Evolutionary conservation across 1,284 basidiomycete genomes (phyloP), one percentile per base, ranked within the genome.

Genomic region (Abortiporus biennis): DNA sequence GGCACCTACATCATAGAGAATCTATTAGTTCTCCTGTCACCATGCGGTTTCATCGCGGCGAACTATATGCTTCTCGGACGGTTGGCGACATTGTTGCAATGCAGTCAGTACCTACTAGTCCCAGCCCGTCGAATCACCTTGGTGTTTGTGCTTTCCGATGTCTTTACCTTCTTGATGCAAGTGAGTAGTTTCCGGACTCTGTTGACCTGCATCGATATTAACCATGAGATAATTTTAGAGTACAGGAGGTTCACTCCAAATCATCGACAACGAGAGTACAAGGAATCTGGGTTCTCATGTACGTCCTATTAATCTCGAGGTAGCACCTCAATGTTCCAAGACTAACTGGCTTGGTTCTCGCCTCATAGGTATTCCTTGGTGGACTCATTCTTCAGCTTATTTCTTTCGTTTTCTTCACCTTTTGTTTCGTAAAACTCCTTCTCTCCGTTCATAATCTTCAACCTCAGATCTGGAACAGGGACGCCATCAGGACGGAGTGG

Each of bases 21-120:
- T 0, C 65, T 95, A 6, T 93, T 95, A 61, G 76, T 80, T 4
- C 77, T 90, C 46, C 72, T 92, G 16, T 71, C 80, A 70, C 80
- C 83, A 6, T 85, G 83, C 49, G 80, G 79, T 12, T 84, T 85
- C 62, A 76, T 85, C 40, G 82, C 81, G 3, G 76, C 78, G 24
- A 72, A 80, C 52, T 85, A 85, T 49, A 66, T 85, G 39, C 63
- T 85, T 3, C 67, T 85, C 3, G 80, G 81, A 5, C 70, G 74
- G 21, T 55, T 86, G 5, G 73, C 76, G 4, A 60, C 57, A 17
- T 64, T 73, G 52, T 57, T 84, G 1, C 54, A 66, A 31, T 69
- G 66, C 32, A 65, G 69, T 36, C 41, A 67, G 23, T 68, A 80
- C 46, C 59, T 85, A 15, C 53, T 78, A 22, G 61, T 84, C 32